These are phyloP conservation scores for Yamadazyma taylorii DNA, from an alignment of 1,139 yeast species.

Conservation along the genomic window DNA sequence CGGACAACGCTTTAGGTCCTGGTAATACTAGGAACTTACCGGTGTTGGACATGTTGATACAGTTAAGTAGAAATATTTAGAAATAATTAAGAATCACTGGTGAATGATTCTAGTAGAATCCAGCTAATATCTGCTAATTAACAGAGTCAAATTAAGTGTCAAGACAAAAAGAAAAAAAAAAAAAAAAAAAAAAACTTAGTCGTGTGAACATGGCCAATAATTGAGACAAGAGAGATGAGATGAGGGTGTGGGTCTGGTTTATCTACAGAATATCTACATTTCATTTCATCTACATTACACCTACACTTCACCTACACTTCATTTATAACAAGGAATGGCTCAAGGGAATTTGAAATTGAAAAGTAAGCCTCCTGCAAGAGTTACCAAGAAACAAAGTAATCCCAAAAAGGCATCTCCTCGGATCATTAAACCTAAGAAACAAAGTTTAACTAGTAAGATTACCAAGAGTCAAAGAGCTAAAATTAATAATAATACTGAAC, in stretches of 20 bases:
- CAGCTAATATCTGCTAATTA: not conserved
- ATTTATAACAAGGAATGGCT: constrained; percentile 56
- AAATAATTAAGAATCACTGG: too few species aligned
- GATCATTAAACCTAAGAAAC: constrained; percentile 67
- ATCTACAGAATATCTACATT: too few species aligned
- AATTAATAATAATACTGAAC: constrained; percentile 74
- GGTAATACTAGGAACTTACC: constrained; percentile 58
- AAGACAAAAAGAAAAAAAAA: not conserved
- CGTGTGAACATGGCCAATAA: too few species aligned
- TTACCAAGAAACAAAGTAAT: constrained; percentile 54
- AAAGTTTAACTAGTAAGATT: constrained; percentile 48
- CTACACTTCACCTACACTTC: too few species aligned
- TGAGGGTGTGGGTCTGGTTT: too few species aligned
- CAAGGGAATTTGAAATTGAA: constrained; percentile 56
- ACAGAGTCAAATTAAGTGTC: constrained; percentile 1
- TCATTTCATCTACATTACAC: too few species aligned
- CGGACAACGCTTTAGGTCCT: constrained; percentile 90
- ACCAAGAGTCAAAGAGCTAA: constrained; percentile 68
- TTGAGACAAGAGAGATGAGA: constrained; percentile 2
- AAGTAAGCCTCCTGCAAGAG: constrained; percentile 46
- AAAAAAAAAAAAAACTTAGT: not conserved
- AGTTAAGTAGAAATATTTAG: not conserved
- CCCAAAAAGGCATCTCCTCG: constrained; percentile 73
- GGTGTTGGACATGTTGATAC: constrained; percentile 8
- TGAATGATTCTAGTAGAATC: not conserved